Evolutionary conservation across 2,329 filamentous ascomycete species (phyloP), one percentile per base, ranked within the genome.

Genomic region (Exserohilum turcica): DNA sequence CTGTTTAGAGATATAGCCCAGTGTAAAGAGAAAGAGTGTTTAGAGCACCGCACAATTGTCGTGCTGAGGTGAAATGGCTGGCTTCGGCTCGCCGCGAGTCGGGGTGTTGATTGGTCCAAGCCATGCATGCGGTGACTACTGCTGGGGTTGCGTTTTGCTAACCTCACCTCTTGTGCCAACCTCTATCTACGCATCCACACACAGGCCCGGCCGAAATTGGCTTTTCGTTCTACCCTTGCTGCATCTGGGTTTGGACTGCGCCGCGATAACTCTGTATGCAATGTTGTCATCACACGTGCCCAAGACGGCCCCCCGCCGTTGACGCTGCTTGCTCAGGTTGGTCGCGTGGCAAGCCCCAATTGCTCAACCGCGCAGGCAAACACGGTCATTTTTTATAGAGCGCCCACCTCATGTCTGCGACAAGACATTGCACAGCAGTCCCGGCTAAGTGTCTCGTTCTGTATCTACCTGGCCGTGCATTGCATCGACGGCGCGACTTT

Each of bases 51-150:
- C 32, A 43, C 35, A 27, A 32, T 31, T 43, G 45, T 40, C 31
- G 48, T 28, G 15, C 51, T 58, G 58, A 38, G 10, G 52, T 62
- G 57, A 32, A 40, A 39, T 32, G 42, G 15, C 19, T 43, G 49
- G 52, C 24, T 43, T 52, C 31, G 38, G 33, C 48, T 54, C 57
- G 44, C 21, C 49, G 38, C 48, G 42, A 42, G 15, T 42, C 33
- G 21, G 31, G 27, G 10, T 13, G 51, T 27, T 52, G 46, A 64
- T 61, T 63, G 57, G 63, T 19, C 16, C 16, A 52, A 29, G n/a
- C 16, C 28, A 39, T 28, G 43, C 37, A 43, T 31, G 43, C 37
- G 40, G 54, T 47, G 44, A 53, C 16, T 54, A 24, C 46, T 49
- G 48, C 43, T 27, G 43, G 24, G 43, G 45, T 46, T 21, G 36